Base-by-base conservation (phyloP, 768 basidiomycete genomes). In the Sporobolomyces pararoseus region DNA sequence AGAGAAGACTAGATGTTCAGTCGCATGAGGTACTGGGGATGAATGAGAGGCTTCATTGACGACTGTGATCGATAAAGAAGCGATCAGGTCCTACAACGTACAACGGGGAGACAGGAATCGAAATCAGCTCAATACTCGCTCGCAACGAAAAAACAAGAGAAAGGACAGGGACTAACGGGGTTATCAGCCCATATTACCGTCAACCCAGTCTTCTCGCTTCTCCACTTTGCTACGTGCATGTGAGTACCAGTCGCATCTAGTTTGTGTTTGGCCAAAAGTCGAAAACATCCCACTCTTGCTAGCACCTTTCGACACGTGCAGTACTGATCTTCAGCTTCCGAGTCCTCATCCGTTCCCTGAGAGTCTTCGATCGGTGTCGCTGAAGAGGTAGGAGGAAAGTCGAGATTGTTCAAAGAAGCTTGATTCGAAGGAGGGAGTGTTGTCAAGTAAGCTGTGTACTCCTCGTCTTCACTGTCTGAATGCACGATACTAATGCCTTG, bases 1-100 rank as follows among this genome's bases (percentile, higher is more conserved):
- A 84, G 96, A 89, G 78, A 97, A 98, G 25, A 96, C 86, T 66
- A 95, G 80, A 79, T 98, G 94, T 81, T 98, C 94, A 37, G 95
- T 81, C 1, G 95, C 97, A 79, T 97, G 95, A 4, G 95, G 95
- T 76, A 92, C 89, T 65, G 94, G 95, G 57, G 87, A 89, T 78
- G 52, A 53, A 44, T 63, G 50, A 46, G 70, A 70, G 29, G 66
- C 63, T 37, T 73, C 72, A n/a, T 68, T 70, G n/a, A 54, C 44
- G n/a, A 70, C 44, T 2, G 61, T 51, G 12, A 52, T 50, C 37
- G 58, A 59, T 31, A 64, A 47, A 6, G 27, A 14, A 2, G 35
- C 4, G 27, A 70, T n/a, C 2, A 63, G 68, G 23, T 63, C 68
- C 58, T 60, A 31, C n/a, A n/a, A n/a, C n/a, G n/a, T n/a, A n/a